Conservation (phyloP, 2,329 filamentous ascomycete genomes). For the Hypoxylon rubiginosum region DNA sequence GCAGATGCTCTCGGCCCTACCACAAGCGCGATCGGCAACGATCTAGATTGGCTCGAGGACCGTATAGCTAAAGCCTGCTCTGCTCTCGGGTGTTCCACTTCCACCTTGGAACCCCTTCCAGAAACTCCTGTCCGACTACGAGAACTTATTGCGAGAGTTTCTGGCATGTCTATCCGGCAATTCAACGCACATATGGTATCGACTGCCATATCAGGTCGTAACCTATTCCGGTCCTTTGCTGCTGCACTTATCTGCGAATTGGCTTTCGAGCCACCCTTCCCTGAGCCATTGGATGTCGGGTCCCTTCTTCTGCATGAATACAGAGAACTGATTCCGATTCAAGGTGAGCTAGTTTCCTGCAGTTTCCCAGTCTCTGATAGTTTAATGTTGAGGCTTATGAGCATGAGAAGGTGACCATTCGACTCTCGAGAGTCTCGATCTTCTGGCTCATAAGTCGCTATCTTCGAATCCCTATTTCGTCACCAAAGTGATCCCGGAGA, state of each 20-base stretch:
- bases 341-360: constrained; percentile 1
- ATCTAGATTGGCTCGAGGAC: background rate
- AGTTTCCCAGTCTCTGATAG: background rate
- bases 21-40: background rate
- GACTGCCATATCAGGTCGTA: background rate
- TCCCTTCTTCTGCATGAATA: constrained; percentile 7
- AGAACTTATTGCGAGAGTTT: constrained; percentile 1
- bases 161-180: background rate
- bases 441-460: constrained; percentile 1
- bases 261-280: background rate
- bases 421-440: constrained; percentile 1
- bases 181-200: background rate
- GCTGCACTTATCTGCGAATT: background rate
- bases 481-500: background rate
- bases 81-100: background rate
- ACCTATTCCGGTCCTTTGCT: background rate
- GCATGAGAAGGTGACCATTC: background rate
- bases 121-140: background rate
- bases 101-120: background rate
- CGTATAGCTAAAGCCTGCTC: background rate
- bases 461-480: constrained; percentile 1
- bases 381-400: background rate
- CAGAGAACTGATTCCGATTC: background rate
- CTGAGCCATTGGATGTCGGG: background rate
- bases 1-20: background rate